Evolutionary conservation across 352 stramenopile species (phyloP).

Genomic region (Phytophthora ramorum): DNA sequence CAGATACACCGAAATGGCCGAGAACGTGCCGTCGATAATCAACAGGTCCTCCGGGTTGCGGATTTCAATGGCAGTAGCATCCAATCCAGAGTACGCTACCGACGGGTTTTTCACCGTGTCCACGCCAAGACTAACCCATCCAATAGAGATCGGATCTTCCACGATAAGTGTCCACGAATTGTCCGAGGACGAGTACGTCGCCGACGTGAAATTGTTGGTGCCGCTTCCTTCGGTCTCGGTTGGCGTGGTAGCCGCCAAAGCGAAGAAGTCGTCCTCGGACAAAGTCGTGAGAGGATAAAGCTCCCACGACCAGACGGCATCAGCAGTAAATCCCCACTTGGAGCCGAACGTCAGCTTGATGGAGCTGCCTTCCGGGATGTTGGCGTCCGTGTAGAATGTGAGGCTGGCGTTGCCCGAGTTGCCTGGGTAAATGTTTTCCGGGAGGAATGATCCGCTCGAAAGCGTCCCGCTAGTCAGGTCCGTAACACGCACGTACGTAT

Average conservation of each 20-base stretch:
- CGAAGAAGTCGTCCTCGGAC: constrained; percentile 20
- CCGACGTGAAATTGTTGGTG: constrained; percentile 39
- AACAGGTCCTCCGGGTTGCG: constrained; percentile 56
- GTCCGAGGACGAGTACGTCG: constrained; percentile 31
- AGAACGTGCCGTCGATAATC: constrained; percentile 69
- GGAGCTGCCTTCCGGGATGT: constrained; percentile 53
- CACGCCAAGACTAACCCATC: constrained; percentile 74
- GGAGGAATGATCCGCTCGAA: constrained; percentile 78
- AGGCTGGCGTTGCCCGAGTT: constrained; percentile 82
- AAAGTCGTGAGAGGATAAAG: constrained; percentile 24
- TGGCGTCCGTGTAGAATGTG: constrained; percentile 77
- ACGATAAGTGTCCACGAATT: constrained; percentile 71
- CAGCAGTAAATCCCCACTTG: constrained; percentile 67
- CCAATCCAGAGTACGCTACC: constrained; percentile 71
- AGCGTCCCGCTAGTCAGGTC: constrained; percentile 53
- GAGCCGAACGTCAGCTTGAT: constrained; percentile 66
- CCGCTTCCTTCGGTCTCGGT: not conserved
- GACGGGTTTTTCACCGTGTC: constrained; percentile 80
- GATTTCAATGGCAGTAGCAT: constrained; percentile 66
- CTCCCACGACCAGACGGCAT: constrained; percentile 66
- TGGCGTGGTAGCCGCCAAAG: constrained; percentile 12
- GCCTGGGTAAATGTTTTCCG: constrained; percentile 86
- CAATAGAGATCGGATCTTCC: constrained; percentile 61
- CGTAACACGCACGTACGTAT: constrained; percentile 68
- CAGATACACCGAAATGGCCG: constrained; percentile 78